phyloP scores from a whole-genome alignment of 495 filamentous ascomycete species.

The Neurospora sublineolata region DNA sequence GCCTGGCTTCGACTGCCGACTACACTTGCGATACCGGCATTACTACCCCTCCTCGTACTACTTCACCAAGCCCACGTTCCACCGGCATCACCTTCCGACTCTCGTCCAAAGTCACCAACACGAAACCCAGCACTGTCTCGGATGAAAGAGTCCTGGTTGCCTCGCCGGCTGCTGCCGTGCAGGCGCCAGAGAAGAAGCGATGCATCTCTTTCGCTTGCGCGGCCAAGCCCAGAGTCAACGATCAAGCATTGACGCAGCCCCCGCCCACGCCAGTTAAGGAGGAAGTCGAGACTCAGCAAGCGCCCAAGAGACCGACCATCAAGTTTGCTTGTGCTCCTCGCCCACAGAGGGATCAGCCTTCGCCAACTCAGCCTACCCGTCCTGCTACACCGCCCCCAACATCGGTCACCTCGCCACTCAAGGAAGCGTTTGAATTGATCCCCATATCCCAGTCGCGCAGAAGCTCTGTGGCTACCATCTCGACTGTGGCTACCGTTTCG shows the following conservation, averaged over 20 bases:
- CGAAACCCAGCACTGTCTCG: background rate
- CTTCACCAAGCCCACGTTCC: slow-evolving; percentile 75
- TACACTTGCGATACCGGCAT: slow-evolving; percentile 84
- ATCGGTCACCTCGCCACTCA: slow-evolving; percentile 6
- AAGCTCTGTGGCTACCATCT: slow-evolving; percentile 22
- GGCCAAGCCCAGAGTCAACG: slow-evolving; percentile 27
- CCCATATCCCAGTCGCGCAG: slow-evolving; percentile 31
- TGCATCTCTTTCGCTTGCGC: slow-evolving; percentile 90
- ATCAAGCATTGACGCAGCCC: slow-evolving; percentile 16
- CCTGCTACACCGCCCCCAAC: slow-evolving; percentile 9
- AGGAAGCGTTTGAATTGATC: background rate
- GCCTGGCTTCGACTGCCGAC: slow-evolving; percentile 70
- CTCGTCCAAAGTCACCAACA: background rate
- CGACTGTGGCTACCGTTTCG: slow-evolving; percentile 20
- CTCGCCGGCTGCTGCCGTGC: slow-evolving; percentile 14
- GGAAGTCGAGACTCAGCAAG: slow-evolving; percentile 17
- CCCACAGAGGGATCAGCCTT: background rate
- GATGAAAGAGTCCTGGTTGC: slow-evolving; percentile 2
- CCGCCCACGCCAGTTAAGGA: slow-evolving; percentile 12
- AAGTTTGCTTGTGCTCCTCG: slow-evolving; percentile 38
- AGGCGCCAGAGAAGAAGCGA: slow-evolving; percentile 47
- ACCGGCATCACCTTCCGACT: slow-evolving; percentile 24
- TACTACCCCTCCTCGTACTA: slow-evolving; percentile 82
- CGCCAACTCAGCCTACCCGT: slow-evolving; percentile 10
- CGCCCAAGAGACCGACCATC: slow-evolving; percentile 33